phyloP scores from a whole-genome alignment of 1,284 basidiomycete genomes.

The Tilletia walkeri region DNA sequence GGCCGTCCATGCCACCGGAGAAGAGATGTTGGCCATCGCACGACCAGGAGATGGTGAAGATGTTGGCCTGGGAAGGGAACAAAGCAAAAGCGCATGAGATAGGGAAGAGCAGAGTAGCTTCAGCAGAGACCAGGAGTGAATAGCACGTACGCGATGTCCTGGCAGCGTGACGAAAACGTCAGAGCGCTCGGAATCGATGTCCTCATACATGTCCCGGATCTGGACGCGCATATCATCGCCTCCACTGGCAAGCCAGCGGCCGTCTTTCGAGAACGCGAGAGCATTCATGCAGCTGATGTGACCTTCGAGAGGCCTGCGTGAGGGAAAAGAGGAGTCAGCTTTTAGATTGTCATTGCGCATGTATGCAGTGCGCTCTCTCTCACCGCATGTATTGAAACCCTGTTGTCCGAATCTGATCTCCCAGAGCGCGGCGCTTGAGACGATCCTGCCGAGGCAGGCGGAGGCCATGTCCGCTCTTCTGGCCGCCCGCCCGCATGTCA shows the following conservation, averaged over 20 bases:
- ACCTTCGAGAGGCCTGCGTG: neutral
- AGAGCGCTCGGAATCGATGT: neutral
- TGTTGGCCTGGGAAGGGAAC: neutral
- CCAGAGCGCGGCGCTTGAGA: conserved; percentile 3
- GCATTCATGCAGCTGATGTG: conserved; percentile 8
- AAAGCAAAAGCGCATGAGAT: neutral
- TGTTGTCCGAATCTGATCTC: neutral
- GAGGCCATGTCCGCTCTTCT: neutral
- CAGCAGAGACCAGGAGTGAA: neutral
- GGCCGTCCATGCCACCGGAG: neutral
- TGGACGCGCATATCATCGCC: conserved; percentile 2
- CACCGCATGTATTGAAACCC: neutral
- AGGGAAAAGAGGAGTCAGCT: neutral
- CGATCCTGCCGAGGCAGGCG: neutral
- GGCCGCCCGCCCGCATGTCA: neutral
- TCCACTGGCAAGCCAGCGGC: neutral
- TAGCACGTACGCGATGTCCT: neutral
- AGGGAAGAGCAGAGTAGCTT: neutral
- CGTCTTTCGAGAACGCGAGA: conserved; percentile 4
- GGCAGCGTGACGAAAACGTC: neutral
- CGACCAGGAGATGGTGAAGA: neutral
- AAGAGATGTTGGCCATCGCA: neutral
- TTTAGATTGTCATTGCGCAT: neutral
- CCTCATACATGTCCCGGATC: neutral
- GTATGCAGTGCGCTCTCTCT: neutral